phyloP scores from a whole-genome alignment of 2,329 filamentous ascomycete species.

The Neofusicoccum cordaticola region DNA sequence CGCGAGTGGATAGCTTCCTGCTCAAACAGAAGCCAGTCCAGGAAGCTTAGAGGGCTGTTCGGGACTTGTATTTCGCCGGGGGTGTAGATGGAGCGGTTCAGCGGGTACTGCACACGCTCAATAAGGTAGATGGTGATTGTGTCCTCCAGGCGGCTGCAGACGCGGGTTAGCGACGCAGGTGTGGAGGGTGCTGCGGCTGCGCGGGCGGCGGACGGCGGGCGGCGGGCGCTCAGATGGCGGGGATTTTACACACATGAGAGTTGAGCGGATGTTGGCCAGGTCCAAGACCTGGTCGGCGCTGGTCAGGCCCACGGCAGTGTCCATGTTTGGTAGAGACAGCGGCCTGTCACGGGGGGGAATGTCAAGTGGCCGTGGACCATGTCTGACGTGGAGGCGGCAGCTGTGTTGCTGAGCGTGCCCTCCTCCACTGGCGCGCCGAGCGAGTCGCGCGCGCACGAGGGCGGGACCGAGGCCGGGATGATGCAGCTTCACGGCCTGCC shows the following conservation, averaged over 20 bases:
- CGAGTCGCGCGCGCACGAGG: constrained; percentile 10
- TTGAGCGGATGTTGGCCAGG: constrained; percentile 86
- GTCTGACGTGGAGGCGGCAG: not conserved
- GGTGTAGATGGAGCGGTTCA: constrained; percentile 83
- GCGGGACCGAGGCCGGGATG: constrained; percentile 15
- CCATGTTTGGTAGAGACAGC: constrained; percentile 59
- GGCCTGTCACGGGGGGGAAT: not conserved
- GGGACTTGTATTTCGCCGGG: constrained; percentile 79
- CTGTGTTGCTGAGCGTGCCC: constrained; percentile 6
- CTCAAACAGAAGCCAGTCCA: constrained; percentile 90
- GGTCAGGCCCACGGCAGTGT: constrained; percentile 82
- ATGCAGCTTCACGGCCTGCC: constrained; percentile 5
- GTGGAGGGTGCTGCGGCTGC: constrained; percentile 12
- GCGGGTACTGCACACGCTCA: constrained; percentile 94
- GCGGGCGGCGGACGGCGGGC: not conserved
- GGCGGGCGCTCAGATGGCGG: not conserved
- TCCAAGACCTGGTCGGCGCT: constrained; percentile 84
- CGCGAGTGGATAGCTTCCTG: constrained; percentile 89
- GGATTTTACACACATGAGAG: constrained; percentile 70
- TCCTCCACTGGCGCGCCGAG: constrained; percentile 4
- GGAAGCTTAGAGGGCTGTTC: constrained; percentile 67
- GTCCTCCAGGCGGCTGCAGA: constrained; percentile 81
- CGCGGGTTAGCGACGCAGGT: not conserved
- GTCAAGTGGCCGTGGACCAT: constrained; percentile 1
- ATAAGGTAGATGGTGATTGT: constrained; percentile 97